Conservation (phyloP, 1,284 basidiomycete genomes). For the Macrocystidia cucumis region DNA sequence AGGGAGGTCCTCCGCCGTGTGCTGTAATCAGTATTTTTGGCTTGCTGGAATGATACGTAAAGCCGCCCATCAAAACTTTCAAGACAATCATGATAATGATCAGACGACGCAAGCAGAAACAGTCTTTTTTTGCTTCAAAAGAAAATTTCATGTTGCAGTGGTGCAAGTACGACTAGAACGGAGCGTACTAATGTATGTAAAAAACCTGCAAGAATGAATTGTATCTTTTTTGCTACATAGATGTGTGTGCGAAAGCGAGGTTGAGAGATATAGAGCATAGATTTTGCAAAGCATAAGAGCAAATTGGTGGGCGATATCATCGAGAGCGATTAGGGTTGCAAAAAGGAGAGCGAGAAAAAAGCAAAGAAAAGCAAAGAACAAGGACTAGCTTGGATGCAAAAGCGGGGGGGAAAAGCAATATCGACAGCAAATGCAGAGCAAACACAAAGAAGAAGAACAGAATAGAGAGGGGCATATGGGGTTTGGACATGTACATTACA, state of each 20-base stretch:
- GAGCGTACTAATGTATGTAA: too few relatives aligned
- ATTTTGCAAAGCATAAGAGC: conserved; percentile 4
- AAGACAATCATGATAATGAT: too few relatives aligned
- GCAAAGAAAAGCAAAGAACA: conserved; percentile 9
- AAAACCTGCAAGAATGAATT: too few relatives aligned
- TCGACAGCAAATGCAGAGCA: conserved; percentile 9
- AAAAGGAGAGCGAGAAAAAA: conserved; percentile 8
- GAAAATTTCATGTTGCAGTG: too few relatives aligned
- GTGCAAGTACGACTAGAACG: too few relatives aligned
- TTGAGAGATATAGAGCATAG: conserved; percentile 5
- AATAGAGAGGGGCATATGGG: conserved; percentile 5
- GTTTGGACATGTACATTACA: conserved; percentile 1
- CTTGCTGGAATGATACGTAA: conserved; percentile 20
- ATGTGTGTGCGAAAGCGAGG: too few relatives aligned
- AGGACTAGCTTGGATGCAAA: too few relatives aligned
- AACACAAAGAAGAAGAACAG: conserved; percentile 9
- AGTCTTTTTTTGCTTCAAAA: too few relatives aligned
- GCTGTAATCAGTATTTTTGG: conserved; percentile 67
- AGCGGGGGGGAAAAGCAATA: conserved; percentile 4
- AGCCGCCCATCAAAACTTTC: background rate
- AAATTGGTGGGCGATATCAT: conserved; percentile 12
- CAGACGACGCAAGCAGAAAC: too few relatives aligned
- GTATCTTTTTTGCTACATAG: background rate
- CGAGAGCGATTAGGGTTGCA: conserved; percentile 9
- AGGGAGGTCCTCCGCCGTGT: conserved; percentile 52